A percentile compares a stretch with the other conserved stretches of the same genome.
Conservation (phyloP, 139 green algal species). For the Chlorella sp. region DNA sequence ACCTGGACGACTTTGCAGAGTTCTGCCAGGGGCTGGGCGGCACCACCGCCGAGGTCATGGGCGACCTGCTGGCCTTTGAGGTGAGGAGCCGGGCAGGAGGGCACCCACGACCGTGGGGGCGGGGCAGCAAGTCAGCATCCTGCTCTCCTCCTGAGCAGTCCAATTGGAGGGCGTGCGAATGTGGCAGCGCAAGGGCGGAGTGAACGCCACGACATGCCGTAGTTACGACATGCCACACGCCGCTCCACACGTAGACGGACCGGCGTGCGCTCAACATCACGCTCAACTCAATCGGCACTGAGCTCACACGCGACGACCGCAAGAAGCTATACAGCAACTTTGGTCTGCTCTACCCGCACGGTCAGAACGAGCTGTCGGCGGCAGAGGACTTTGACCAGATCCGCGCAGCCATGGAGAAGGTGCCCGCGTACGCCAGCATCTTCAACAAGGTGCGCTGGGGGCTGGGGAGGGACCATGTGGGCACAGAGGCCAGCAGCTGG, state of each 20-base stretch:
- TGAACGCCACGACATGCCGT: too few species aligned
- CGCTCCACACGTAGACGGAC: slow-evolving; percentile 82
- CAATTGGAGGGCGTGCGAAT: too few species aligned
- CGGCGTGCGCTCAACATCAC: slow-evolving; percentile 97
- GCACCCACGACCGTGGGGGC: not conserved
- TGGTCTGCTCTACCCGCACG: slow-evolving; percentile 87
- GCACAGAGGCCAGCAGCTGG: slow-evolving; percentile 76
- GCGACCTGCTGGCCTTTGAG: slow-evolving; percentile 92
- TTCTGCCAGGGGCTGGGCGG: slow-evolving; percentile 79
- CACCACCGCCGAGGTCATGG: slow-evolving; percentile 87
- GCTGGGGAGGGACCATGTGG: slow-evolving; percentile 77
- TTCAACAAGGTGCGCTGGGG: slow-evolving; percentile 71
- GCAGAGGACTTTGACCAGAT: slow-evolving; percentile 97
- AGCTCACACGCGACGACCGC: slow-evolving; percentile 94
- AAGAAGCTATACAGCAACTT: slow-evolving; percentile 94
- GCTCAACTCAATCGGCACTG: slow-evolving; percentile 94
- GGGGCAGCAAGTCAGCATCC: not conserved
- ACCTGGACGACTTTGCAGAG: slow-evolving; percentile 94
- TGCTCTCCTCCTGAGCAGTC: too few species aligned
- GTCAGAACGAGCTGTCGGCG: slow-evolving; percentile 86
- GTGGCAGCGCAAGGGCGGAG: too few species aligned
- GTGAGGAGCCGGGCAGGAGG: slow-evolving; percentile 21
- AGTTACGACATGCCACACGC: too few species aligned
- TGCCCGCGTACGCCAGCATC: slow-evolving; percentile 67
- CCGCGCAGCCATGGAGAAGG: slow-evolving; percentile 80